A percentile compares a stretch with the other conserved stretches of the same genome.
These are phyloP conservation scores for Trypanosoma brucei DNA, from an alignment of 208 protist genomes.

Conservation along the genomic window DNA sequence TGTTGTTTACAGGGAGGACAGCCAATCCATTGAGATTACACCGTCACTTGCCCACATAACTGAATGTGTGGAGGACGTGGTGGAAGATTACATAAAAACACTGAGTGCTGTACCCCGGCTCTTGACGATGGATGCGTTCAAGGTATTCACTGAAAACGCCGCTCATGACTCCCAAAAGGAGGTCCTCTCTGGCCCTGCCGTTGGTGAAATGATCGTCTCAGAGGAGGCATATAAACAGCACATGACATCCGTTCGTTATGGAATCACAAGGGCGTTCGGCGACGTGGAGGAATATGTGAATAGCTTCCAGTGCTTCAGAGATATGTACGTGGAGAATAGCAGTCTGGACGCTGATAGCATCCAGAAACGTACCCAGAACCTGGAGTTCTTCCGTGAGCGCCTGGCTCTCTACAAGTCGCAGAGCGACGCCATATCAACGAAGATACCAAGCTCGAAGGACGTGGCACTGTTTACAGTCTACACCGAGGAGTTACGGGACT, in stretches of 20 bases:
- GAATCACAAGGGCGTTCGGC: slow-evolving; percentile 59
- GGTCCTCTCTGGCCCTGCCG: slow-evolving; percentile 72
- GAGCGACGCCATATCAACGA: slow-evolving; percentile 78
- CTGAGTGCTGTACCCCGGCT: slow-evolving; percentile 80
- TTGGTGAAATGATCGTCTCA: slow-evolving; percentile 86
- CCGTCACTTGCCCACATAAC: slow-evolving; percentile 65
- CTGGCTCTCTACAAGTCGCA: slow-evolving; percentile 84
- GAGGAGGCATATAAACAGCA: slow-evolving; percentile 84
- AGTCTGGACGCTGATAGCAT: slow-evolving; percentile 61
- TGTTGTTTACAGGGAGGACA: slow-evolving; percentile 68
- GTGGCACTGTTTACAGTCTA: slow-evolving; percentile 87
- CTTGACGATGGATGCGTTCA: slow-evolving; percentile 84
- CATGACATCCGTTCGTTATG: slow-evolving; percentile 62
- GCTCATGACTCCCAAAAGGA: slow-evolving; percentile 54
- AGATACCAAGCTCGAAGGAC: slow-evolving; percentile 81
- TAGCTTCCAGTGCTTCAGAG: slow-evolving; percentile 77
- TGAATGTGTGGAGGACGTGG: slow-evolving; percentile 82
- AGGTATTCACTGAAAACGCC: slow-evolving; percentile 82
- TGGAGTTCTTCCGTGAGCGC: slow-evolving; percentile 88
- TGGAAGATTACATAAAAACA: slow-evolving; percentile 88
- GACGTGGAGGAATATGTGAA: slow-evolving; percentile 80
- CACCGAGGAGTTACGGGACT: slow-evolving; percentile 80
- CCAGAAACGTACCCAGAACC: slow-evolving; percentile 37
- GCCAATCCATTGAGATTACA: slow-evolving; percentile 63
- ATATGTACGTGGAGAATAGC: slow-evolving; percentile 88